Evolutionary conservation across 169 alveolate genomes (phyloP).

Genomic region (Perkinsus olseni): DNA sequence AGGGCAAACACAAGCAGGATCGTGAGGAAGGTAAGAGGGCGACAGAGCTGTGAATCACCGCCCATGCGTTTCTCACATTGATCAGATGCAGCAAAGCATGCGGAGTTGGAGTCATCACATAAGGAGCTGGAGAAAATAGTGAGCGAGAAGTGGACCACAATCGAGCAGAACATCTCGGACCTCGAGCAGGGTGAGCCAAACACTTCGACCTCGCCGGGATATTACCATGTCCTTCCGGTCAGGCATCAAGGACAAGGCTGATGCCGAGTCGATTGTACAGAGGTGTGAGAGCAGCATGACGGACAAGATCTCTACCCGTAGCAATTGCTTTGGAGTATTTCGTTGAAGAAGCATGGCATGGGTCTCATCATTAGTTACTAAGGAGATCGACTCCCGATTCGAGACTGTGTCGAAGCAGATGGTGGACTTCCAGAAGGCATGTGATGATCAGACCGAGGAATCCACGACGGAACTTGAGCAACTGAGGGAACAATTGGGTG

Average conservation of each 20-base stretch:
- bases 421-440: neutral
- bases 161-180: neutral
- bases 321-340: neutral
- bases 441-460: neutral
- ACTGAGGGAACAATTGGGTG: neutral
- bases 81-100: neutral
- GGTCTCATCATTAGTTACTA: neutral
- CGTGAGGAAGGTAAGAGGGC: neutral
- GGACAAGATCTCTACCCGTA: neutral
- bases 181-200: neutral
- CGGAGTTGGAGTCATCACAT: neutral
- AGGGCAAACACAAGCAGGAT: neutral
- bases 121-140: neutral
- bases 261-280: neutral
- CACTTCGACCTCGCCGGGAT: neutral
- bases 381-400: neutral
- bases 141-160: neutral
- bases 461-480: neutral
- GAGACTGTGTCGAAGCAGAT: neutral
- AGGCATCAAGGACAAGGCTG: neutral
- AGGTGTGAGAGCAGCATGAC: neutral
- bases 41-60: too few relatives aligned
- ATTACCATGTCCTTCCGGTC: neutral
- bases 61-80: neutral
- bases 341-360: neutral